These are phyloP conservation scores for Pleurotus giganteus DNA, from an alignment of 768 basidiomycete species.

Conservation along the genomic window DNA sequence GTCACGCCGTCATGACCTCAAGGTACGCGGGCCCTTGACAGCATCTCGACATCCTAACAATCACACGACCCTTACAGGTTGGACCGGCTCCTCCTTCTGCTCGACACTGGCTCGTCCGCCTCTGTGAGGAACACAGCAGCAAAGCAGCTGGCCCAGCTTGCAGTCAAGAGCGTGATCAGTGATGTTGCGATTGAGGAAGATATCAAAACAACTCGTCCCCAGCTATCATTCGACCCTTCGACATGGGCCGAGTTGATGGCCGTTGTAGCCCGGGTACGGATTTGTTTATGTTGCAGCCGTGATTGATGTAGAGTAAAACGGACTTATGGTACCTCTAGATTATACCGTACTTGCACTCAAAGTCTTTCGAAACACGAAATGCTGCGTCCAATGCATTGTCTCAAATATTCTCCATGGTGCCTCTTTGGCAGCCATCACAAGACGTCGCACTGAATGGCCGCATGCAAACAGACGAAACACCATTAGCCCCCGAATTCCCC, in stretches of 20 bases:
- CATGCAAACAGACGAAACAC: conserved; percentile 23
- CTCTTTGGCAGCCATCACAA: conserved; percentile 67
- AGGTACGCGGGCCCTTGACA: conserved; percentile 42
- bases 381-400: conserved; percentile 89
- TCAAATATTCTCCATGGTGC: conserved; percentile 81
- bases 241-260: conserved; percentile 91
- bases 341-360: conserved; percentile 86
- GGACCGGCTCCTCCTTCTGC: conserved; percentile 93
- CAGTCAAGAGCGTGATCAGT: conserved; percentile 78
- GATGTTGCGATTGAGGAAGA: conserved; percentile 83
- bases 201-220: conserved; percentile 60
- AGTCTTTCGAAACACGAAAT: conserved; percentile 87
- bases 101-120: conserved; percentile 91
- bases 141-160: conserved; percentile 91
- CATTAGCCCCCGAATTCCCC: conserved; percentile 55
- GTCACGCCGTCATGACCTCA: conserved; percentile 69
- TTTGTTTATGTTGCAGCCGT: neutral
- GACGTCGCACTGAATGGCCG: conserved; percentile 21
- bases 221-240: conserved; percentile 54
- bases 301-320: conserved; percentile 6
- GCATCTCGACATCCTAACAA: neutral
- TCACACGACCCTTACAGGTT: conserved; percentile 50
- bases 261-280: conserved; percentile 81
- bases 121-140: conserved; percentile 94
- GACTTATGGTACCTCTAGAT: conserved; percentile 48